Conservation (phyloP, 495 filamentous ascomycete genomes). For the Penicillium turbatum region DNA sequence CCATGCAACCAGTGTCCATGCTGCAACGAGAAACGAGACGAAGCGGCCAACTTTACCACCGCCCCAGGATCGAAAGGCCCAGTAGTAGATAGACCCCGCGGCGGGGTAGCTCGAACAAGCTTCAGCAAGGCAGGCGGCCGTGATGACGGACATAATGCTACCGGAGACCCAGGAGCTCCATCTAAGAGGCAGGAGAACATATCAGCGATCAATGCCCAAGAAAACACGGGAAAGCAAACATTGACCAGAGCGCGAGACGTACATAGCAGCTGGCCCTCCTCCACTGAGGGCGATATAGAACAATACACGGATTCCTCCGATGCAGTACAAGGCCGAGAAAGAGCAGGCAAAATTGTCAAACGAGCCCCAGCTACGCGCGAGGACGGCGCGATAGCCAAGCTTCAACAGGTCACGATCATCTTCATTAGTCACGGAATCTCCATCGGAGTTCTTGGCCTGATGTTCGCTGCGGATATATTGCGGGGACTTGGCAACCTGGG, state of each 20-base stretch:
- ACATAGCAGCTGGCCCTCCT: constrained; percentile 34
- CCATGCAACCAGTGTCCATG: constrained; percentile 37
- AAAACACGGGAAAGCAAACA: not conserved
- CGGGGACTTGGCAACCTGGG: constrained; percentile 9
- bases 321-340: constrained; percentile 31
- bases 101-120: constrained; percentile 32
- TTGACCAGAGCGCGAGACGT: constrained; percentile 1
- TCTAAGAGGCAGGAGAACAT: not conserved
- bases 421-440: constrained; percentile 19
- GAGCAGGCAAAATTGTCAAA: constrained; percentile 38
- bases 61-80: constrained; percentile 36
- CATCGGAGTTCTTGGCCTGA: not conserved
- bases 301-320: constrained; percentile 33
- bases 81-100: constrained; percentile 38
- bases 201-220: constrained; percentile 2
- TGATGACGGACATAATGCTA: constrained; percentile 34
- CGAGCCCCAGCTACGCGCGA: constrained; percentile 28
- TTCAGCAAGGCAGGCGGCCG: constrained; percentile 33
- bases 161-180: constrained; percentile 39
- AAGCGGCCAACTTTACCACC: constrained; percentile 29
- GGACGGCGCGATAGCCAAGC: constrained; percentile 31
- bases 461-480: constrained; percentile 8
- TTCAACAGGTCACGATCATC: constrained; percentile 33
- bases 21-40: constrained; percentile 32
- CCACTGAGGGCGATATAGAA: constrained; percentile 34